Conservation (phyloP, 768 basidiomycete species). For the Xerocomellus dryophilus region DNA sequence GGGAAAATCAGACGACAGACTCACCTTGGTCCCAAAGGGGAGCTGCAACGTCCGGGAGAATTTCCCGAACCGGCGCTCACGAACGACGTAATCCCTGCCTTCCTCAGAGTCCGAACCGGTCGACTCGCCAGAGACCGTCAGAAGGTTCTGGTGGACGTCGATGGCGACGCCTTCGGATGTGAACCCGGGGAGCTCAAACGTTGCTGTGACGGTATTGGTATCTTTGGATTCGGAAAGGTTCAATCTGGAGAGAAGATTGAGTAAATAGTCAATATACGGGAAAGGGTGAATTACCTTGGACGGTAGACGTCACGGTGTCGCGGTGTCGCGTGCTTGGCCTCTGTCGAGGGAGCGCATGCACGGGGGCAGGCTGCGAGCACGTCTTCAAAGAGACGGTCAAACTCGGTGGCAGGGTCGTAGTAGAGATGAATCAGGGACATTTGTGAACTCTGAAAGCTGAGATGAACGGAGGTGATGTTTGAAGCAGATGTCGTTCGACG, state of each 20-base stretch:
- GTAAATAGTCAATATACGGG: too few species aligned
- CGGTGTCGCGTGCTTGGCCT: background rate
- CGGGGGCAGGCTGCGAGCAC: slow-evolving; percentile 22
- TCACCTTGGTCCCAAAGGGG: slow-evolving; percentile 47
- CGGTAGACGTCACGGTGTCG: background rate
- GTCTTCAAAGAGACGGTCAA: slow-evolving; percentile 10
- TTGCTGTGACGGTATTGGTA: slow-evolving; percentile 44
- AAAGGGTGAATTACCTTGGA: slow-evolving; percentile 22
- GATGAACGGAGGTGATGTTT: background rate
- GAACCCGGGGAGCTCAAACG: slow-evolving; percentile 55
- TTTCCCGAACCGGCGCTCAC: slow-evolving; percentile 45
- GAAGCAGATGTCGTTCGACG: too few species aligned
- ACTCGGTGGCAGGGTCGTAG: slow-evolving; percentile 5
- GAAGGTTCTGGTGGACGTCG: slow-evolving; percentile 43
- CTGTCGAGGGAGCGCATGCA: background rate
- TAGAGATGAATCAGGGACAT: slow-evolving; percentile 6
- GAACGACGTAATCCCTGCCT: slow-evolving; percentile 39
- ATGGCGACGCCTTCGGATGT: slow-evolving; percentile 47
- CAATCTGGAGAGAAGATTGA: slow-evolving; percentile 30
- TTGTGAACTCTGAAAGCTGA: background rate
- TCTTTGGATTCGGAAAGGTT: slow-evolving; percentile 46
- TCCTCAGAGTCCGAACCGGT: slow-evolving; percentile 31
- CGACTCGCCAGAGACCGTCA: slow-evolving; percentile 48
- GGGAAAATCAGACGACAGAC: background rate
- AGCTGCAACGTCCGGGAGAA: too few species aligned